These are phyloP conservation scores for Hydrangea macrophylla DNA, from an alignment of 148 eudicot genomes.

Conservation along the genomic window DNA sequence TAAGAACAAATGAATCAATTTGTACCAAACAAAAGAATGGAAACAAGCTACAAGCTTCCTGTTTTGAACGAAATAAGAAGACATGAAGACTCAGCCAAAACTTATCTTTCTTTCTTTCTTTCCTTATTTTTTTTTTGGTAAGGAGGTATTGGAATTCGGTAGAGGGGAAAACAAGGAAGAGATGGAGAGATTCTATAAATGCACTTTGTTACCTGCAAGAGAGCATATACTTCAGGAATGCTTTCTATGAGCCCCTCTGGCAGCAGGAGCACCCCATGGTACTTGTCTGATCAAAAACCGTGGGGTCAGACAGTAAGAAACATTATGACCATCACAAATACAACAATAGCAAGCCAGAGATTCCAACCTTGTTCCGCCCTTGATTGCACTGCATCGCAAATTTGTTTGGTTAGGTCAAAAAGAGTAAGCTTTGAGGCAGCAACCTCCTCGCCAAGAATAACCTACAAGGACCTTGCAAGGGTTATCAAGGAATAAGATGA, in stretches of 20 bases:
- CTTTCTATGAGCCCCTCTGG: conserved; percentile 99
- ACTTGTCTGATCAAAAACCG: conserved; percentile 51
- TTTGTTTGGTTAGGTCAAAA: conserved; percentile 85
- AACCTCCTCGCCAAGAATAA: conserved; percentile 94
- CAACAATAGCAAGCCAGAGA: background rate
- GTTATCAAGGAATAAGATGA: background rate
- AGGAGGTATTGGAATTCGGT: background rate
- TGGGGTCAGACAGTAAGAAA: conserved; percentile 14
- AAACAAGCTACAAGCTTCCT: conserved; percentile 5
- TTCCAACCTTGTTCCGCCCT: conserved; percentile 74
- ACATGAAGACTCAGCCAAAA: background rate
- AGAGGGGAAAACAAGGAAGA: background rate
- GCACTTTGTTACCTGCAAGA: conserved; percentile 67
- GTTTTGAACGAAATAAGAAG: background rate
- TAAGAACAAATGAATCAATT: background rate
- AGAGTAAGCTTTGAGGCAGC: conserved; percentile 91
- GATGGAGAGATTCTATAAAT: background rate
- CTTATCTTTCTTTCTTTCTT: too few species aligned
- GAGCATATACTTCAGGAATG: conserved; percentile 95
- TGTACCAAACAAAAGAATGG: background rate
- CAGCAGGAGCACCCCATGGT: conserved; percentile 90
- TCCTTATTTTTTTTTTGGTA: too few species aligned
- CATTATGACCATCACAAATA: conserved; percentile 1
- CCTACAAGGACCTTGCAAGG: conserved; percentile 38
- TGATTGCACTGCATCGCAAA: conserved; percentile 98